Evolutionary conservation across 768 basidiomycete species (phyloP), one percentile per base, ranked within the genome.

Genomic region (Roridomyces roridus): DNA sequence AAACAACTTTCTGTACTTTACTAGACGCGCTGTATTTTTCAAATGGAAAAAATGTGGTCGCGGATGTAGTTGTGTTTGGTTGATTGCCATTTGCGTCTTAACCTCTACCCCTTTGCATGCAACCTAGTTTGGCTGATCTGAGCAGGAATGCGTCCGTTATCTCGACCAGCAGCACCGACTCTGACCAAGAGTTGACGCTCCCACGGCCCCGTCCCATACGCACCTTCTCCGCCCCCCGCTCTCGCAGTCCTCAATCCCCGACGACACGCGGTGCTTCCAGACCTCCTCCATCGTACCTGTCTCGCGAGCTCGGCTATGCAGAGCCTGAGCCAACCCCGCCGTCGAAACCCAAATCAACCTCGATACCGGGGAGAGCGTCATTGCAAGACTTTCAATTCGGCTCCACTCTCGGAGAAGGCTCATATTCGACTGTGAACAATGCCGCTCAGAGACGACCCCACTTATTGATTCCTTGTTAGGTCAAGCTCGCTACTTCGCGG

Each of bases 101-200:
- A 17, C 21, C 39, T 17, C 39, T 6, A 8, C 6, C 6, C 15
- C 15, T 17, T 66, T 70, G 65, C 45, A 80, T 80, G 78, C 72
- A 50, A 41, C 51, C 34, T 49, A 59, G 68, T 44, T 67, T 91
- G 53, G 84, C 86, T 45, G 85, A 87, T 68, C 80, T 91, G 46
- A 87, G 85, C 74, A 82, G 89, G 69, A 89, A 89, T 75, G 80
- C 89, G 1, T 89, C 89, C 12, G 89, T 88, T 68, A 88, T 91
- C 53, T 90, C 88, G 0, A 84, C 80, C 37, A 86, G 85, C 58
- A 81, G 79, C 66, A 86, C 86, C 34, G 76, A 78, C 55, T 78
- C 77, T 31, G 80, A 82, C 15, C 71, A 76, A 46, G 51, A 76
- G 34, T 65, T 80, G 45, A 72, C 69, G 23, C 76, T 80, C 7